Evolutionary conservation across 2,329 filamentous ascomycete genomes (phyloP).

Genomic region (Exophiala lecanii-corni): DNA sequence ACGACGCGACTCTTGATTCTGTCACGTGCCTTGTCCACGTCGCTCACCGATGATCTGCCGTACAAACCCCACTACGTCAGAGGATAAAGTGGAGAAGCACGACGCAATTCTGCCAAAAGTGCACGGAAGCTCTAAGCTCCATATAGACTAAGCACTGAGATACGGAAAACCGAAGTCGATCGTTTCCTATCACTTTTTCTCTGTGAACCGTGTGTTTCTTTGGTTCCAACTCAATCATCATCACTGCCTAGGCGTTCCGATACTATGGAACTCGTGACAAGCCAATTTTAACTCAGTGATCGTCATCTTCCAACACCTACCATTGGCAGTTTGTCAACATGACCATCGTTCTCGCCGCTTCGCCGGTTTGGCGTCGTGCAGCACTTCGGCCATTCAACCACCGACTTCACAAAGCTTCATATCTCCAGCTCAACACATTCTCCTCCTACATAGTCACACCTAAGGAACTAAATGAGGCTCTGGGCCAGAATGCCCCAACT

Average conservation of each 20-base stretch:
- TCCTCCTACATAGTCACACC: constrained; percentile 84
- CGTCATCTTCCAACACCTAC: too few relatives aligned
- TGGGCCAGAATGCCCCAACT: constrained; percentile 75
- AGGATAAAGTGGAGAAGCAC: too few relatives aligned
- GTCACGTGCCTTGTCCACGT: too few relatives aligned
- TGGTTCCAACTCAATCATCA: not conserved
- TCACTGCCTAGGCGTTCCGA: too few relatives aligned
- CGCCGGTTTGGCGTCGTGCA: too few relatives aligned
- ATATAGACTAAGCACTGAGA: not conserved
- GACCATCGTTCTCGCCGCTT: too few relatives aligned
- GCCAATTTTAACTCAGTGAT: too few relatives aligned
- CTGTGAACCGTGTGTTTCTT: too few relatives aligned
- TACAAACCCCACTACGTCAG: not conserved
- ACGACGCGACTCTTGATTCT: too few relatives aligned
- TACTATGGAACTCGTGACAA: too few relatives aligned
- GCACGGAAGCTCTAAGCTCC: not conserved
- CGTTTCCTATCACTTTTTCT: not conserved
- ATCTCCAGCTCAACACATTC: constrained; percentile 45
- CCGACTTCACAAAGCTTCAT: constrained; percentile 29
- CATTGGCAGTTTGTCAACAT: too few relatives aligned
- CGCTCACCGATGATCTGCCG: not conserved
- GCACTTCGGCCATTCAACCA: constrained; percentile 21
- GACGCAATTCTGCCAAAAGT: too few relatives aligned
- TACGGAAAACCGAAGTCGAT: not conserved
- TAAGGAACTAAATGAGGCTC: constrained; percentile 71